phyloP scores from a whole-genome alignment of 2,329 filamentous ascomycete species.

The Beauveria medogensis region DNA sequence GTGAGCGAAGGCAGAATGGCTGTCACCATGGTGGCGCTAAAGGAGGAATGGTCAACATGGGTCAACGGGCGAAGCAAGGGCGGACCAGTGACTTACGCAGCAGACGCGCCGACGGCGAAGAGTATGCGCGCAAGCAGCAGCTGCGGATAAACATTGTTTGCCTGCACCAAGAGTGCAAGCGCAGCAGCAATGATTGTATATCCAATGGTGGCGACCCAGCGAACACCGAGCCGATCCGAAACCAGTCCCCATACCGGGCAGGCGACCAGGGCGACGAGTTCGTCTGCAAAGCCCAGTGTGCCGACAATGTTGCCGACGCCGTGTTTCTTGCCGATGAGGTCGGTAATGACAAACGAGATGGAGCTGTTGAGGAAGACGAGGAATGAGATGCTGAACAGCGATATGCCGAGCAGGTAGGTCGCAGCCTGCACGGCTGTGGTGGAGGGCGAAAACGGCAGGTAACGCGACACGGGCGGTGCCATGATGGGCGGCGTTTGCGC shows the following conservation, averaged over 20 bases:
- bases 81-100: constrained; percentile 47
- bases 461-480: constrained; percentile 31
- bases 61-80: background rate
- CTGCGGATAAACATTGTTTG: constrained; percentile 79
- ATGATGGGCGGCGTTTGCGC: constrained; percentile 19
- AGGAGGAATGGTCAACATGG: background rate
- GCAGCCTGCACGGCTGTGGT: constrained; percentile 55
- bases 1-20: constrained; percentile 74
- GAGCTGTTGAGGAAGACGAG: constrained; percentile 84
- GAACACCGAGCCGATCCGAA: constrained; percentile 69
- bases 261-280: constrained; percentile 71
- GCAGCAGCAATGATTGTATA: constrained; percentile 75
- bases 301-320: constrained; percentile 74
- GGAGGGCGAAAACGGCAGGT: constrained; percentile 50
- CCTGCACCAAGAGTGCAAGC: constrained; percentile 76
- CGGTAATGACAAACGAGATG: constrained; percentile 77
- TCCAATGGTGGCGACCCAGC: constrained; percentile 65
- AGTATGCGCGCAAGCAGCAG: constrained; percentile 74
- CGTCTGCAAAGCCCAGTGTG: constrained; percentile 77
- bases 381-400: constrained; percentile 81
- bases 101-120: constrained; percentile 89
- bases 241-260: constrained; percentile 74
- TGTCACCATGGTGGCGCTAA: constrained; percentile 85
- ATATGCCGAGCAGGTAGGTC: constrained; percentile 74
- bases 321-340: constrained; percentile 66